Conservation (phyloP, 2,329 filamentous ascomycete genomes). For the Chaetomium olivaceum region DNA sequence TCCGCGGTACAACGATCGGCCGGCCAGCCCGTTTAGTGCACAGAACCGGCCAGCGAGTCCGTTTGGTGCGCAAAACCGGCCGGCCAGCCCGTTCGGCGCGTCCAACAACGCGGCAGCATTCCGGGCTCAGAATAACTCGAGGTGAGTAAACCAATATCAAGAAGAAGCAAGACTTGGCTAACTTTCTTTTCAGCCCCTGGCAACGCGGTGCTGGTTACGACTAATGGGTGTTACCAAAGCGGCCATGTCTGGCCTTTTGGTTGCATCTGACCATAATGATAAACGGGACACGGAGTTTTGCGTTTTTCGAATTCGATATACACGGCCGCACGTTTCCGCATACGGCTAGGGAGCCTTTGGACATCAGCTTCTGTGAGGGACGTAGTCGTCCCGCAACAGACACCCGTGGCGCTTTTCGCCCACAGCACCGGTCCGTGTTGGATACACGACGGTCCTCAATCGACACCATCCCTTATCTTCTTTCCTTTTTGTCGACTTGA, state of each 20-base stretch:
- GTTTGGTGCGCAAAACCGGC: conserved; percentile 18
- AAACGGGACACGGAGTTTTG: conserved; percentile 23
- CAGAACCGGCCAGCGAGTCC: conserved; percentile 20
- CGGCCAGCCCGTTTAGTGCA: conserved; percentile 26
- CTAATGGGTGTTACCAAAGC: conserved; percentile 20
- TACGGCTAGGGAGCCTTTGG: background rate
- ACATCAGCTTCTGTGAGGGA: background rate
- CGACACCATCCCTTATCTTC: background rate
- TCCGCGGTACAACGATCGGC: conserved; percentile 31
- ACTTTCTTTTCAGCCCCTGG: conserved; percentile 48
- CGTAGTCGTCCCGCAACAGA: background rate
- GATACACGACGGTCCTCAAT: conserved; percentile 5
- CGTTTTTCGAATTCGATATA: conserved; percentile 2
- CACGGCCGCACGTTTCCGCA: background rate
- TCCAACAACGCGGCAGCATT: conserved; percentile 39
- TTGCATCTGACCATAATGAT: conserved; percentile 22
- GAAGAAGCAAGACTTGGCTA: background rate
- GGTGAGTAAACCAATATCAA: conserved; percentile 40
- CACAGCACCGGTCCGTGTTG: conserved; percentile 7
- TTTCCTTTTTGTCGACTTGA: background rate
- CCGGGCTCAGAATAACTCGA: conserved; percentile 44
- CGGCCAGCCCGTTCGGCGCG: conserved; percentile 13
- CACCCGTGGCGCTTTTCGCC: background rate
- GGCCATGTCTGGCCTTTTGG: background rate
- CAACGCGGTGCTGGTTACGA: conserved; percentile 60